Evolutionary conservation across 2,329 filamentous ascomycete species (phyloP), one percentile per base, ranked within the genome.

Genomic region (Rhynchosporium agropyri): DNA sequence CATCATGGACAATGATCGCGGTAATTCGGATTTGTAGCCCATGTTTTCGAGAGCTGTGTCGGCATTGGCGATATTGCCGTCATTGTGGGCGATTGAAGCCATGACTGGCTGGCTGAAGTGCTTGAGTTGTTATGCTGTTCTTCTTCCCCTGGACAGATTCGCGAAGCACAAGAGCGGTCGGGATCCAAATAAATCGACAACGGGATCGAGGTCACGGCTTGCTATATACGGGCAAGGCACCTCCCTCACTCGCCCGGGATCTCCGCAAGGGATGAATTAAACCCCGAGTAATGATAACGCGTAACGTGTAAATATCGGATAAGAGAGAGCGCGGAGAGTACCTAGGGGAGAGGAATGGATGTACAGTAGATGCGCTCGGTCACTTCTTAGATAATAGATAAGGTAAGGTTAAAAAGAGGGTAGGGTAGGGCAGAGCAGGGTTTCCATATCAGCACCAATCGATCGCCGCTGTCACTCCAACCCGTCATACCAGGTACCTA

Each of bases 11-110:
- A 90, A 74, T 68, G 84, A 86, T 64, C 87, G 80, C 15, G 87
- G 87, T 49, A 91, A 73, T 72, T 90, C 87, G 59, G 81, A 80
- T 75, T 83, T 84, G 79, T 90, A 90, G 58, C 87, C 88, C 85
- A 90, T 67, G 43, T 62, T 69, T 8, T 65, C 67, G 38, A 71
- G 46, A 1, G 61, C 65, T 8, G 63, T 62, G 58, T 68, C 62
- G 20, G 65, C 64, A 60, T 67, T 64, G 55, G 48, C 54, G 49
- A 54, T 46, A 50, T 62, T 53, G 59, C 66, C 69, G 66, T 67
- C 59, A 50, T 62, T 55, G 46, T 58, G 61, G 31, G 61, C 40
- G 38, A 60, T 54, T 48, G 56, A 58, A 29, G 28, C 59, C 43
- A 56, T 13, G 46, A 56, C 60, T 26, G 4, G 56, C 60, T 26